Conservation (phyloP, 2,329 filamentous ascomycete genomes). For the Aspergillus fijiensis region DNA sequence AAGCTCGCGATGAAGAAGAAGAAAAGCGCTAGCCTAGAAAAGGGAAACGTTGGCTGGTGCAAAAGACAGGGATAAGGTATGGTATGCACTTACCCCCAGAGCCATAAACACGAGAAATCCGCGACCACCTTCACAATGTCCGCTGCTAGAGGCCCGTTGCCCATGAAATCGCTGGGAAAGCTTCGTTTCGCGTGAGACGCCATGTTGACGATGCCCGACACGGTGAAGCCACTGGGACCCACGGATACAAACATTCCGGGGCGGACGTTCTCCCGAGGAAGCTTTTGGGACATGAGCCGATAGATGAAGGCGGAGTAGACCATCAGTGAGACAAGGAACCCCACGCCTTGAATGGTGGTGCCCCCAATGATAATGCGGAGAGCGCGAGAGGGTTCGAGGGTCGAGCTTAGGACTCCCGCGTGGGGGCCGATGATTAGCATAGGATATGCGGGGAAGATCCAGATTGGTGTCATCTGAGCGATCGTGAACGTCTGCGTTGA, state of each 20-base stretch:
- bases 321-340: slow-evolving; percentile 68
- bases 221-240: slow-evolving; percentile 71
- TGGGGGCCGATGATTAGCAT: slow-evolving; percentile 74
- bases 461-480: slow-evolving; percentile 80
- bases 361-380: slow-evolving; percentile 61
- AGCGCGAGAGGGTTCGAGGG: slow-evolving; percentile 45
- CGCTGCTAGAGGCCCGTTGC: slow-evolving; percentile 54
- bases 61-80: background rate
- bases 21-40: slow-evolving; percentile 66
- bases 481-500: slow-evolving; percentile 68
- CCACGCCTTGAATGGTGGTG: slow-evolving; percentile 62
- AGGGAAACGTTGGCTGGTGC: no score
- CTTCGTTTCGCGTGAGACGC: slow-evolving; percentile 50
- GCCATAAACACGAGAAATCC: slow-evolving; percentile 70
- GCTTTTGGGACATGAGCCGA: slow-evolving; percentile 82
- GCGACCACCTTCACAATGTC: slow-evolving; percentile 56
- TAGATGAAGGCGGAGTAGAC: slow-evolving; percentile 83
- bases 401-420: slow-evolving; percentile 58
- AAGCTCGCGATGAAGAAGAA: slow-evolving; percentile 81
- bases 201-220: slow-evolving; percentile 61
- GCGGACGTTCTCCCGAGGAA: slow-evolving; percentile 71
- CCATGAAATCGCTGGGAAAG: slow-evolving; percentile 57
- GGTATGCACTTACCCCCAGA: slow-evolving; percentile 60
- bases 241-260: slow-evolving; percentile 86
- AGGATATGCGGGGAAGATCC: slow-evolving; percentile 85